Conservation (phyloP, 495 filamentous ascomycete genomes). For the Podospora pseudoanserina region DNA sequence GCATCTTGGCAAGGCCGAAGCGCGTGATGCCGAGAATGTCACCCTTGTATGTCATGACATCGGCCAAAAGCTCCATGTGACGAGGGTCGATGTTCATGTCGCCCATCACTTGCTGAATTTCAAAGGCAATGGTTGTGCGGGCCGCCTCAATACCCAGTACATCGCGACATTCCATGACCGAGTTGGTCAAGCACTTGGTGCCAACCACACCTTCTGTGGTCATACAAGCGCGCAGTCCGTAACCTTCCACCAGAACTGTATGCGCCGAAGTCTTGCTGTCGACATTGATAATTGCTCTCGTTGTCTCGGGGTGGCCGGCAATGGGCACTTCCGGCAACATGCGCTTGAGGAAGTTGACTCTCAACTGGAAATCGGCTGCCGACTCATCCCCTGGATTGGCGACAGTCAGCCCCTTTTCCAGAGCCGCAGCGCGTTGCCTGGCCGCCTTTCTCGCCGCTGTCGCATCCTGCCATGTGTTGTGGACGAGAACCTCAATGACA, state of each 20-base stretch:
- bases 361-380: slow-evolving; percentile 68
- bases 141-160: slow-evolving; percentile 98
- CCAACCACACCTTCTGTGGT: slow-evolving; percentile 84
- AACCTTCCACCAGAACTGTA: slow-evolving; percentile 87
- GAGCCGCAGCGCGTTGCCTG: slow-evolving; percentile 48
- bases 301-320: slow-evolving; percentile 78
- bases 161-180: slow-evolving; percentile 83
- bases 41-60: slow-evolving; percentile 99
- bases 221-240: slow-evolving; percentile 85
- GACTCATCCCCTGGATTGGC: slow-evolving; percentile 38
- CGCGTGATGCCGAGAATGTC: slow-evolving; percentile 97
- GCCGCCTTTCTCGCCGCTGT: slow-evolving; percentile 44
- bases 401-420: slow-evolving; percentile 30
- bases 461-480: slow-evolving; percentile 44
- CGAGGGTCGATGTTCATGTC: slow-evolving; percentile 96
- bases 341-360: slow-evolving; percentile 79
- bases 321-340: slow-evolving; percentile 74
- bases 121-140: slow-evolving; percentile 72
- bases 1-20: slow-evolving; percentile 95
- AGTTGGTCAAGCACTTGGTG: slow-evolving; percentile 69
- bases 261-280: slow-evolving; percentile 51
- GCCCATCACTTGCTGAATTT: slow-evolving; percentile 79
- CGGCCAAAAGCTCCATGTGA: slow-evolving; percentile 97
- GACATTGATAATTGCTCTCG: slow-evolving; percentile 82
- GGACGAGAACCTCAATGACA: slow-evolving; percentile 55